Conservation (phyloP, 2,329 filamentous ascomycete genomes). For the Pyrenophora teres region DNA sequence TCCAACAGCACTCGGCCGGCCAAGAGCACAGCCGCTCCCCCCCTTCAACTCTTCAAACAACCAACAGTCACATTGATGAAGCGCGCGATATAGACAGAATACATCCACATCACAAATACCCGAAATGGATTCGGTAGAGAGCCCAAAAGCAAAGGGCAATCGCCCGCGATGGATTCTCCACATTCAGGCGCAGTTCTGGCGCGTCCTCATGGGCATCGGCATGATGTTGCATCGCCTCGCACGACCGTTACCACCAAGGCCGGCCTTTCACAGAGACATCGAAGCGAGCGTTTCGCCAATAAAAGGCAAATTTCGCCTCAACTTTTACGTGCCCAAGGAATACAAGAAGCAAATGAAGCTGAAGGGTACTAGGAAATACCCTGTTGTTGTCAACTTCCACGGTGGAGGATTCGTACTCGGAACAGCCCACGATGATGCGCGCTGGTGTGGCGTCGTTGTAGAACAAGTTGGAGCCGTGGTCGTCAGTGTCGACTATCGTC, state of each 20-base stretch:
- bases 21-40: constrained; percentile 15
- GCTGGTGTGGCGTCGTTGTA: constrained; percentile 63
- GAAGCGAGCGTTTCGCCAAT: constrained; percentile 54
- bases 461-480: constrained; percentile 62
- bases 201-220: constrained; percentile 69
- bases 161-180: constrained; percentile 64
- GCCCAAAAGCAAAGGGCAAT: constrained; percentile 26
- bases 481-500: constrained; percentile 65
- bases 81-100: constrained; percentile 2
- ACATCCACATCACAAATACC: neutral
- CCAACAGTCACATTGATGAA: constrained; percentile 12
- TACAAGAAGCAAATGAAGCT: constrained; percentile 52
- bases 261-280: constrained; percentile 63
- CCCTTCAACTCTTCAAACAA: constrained; percentile 5
- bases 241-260: constrained; percentile 63
- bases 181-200: constrained; percentile 68
- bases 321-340: constrained; percentile 65
- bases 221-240: constrained; percentile 70
- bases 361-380: constrained; percentile 54
- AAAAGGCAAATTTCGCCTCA: constrained; percentile 57
- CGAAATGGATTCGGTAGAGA: constrained; percentile 5
- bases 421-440: constrained; percentile 62
- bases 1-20: constrained; percentile 8
- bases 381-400: constrained; percentile 67
- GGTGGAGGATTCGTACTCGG: constrained; percentile 68